phyloP scores from a whole-genome alignment of 164 flowering plant species.

The Stephania japonica region DNA sequence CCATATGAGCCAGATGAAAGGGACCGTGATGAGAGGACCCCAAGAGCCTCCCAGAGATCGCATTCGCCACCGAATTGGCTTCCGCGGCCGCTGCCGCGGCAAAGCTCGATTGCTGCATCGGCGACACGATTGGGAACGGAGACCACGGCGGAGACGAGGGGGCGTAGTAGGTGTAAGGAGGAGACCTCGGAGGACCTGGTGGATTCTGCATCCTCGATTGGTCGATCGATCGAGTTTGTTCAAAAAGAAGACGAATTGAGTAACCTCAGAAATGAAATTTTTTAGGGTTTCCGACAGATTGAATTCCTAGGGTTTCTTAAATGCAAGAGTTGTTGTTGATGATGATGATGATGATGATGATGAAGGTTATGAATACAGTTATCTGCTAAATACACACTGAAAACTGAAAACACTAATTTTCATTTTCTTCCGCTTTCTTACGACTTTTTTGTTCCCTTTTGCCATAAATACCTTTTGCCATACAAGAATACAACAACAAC shows the following conservation, averaged over 20 bases:
- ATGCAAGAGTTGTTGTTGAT: not conserved
- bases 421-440: no score
- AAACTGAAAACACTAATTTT: no score
- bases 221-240: no score
- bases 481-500: no score
- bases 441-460: no score
- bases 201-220: conserved; percentile 12
- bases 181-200: conserved; percentile 9
- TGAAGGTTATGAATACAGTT: no score
- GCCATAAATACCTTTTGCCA: no score
- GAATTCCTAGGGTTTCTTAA: not conserved
- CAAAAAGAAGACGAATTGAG: not conserved
- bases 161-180: conserved; percentile 8
- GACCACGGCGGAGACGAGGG: conserved; percentile 16
- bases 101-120: not conserved
- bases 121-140: conserved; percentile 6
- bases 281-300: not conserved
- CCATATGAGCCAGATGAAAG: not conserved
- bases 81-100: not conserved
- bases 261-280: not conserved
- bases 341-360: no score
- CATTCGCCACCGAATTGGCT: not conserved
- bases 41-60: not conserved
- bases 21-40: not conserved
- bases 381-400: no score